Evolutionary conservation across 768 basidiomycete genomes (phyloP).

Genomic region (Lanmaoa pseudosensibilis): DNA sequence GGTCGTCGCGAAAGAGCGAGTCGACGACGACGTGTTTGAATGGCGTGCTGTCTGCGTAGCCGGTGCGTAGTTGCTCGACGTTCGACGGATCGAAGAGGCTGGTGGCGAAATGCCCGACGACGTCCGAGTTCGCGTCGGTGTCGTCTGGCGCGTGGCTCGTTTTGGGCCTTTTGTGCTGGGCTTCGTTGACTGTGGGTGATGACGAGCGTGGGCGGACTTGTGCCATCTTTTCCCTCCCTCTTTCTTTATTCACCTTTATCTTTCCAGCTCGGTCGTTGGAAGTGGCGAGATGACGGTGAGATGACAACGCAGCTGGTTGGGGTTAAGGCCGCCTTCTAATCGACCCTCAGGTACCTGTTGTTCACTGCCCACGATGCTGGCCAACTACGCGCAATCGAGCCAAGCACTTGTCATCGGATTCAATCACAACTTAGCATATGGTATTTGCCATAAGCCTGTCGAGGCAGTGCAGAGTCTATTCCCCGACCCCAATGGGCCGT

Average conservation of each 20-base stretch:
- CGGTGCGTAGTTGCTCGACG: constrained; percentile 52
- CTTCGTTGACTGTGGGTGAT: constrained; percentile 36
- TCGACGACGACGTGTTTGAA: constrained; percentile 84
- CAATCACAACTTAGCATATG: background rate
- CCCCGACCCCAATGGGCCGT: background rate
- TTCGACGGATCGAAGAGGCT: constrained; percentile 58
- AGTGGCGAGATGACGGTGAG: background rate
- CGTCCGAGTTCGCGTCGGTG: constrained; percentile 11
- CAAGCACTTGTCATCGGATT: background rate
- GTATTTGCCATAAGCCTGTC: background rate
- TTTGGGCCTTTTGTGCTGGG: constrained; percentile 38
- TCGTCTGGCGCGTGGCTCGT: constrained; percentile 32
- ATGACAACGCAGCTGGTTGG: background rate
- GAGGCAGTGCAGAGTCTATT: background rate
- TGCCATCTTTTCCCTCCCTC: constrained; percentile 35
- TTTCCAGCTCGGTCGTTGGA: background rate
- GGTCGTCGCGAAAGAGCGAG: constrained; percentile 79
- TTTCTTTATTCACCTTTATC: too few relatives aligned
- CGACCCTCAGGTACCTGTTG: background rate
- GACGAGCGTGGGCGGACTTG: constrained; percentile 48
- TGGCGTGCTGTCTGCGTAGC: constrained; percentile 61
- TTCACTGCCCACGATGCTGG: background rate
- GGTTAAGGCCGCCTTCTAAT: background rate
- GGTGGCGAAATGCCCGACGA: constrained; percentile 28
- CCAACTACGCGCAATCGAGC: too few relatives aligned